Evolutionary conservation across 2,329 filamentous ascomycete species (phyloP), one percentile per base, ranked within the genome.

Genomic region (Cordyceps farinosa): DNA sequence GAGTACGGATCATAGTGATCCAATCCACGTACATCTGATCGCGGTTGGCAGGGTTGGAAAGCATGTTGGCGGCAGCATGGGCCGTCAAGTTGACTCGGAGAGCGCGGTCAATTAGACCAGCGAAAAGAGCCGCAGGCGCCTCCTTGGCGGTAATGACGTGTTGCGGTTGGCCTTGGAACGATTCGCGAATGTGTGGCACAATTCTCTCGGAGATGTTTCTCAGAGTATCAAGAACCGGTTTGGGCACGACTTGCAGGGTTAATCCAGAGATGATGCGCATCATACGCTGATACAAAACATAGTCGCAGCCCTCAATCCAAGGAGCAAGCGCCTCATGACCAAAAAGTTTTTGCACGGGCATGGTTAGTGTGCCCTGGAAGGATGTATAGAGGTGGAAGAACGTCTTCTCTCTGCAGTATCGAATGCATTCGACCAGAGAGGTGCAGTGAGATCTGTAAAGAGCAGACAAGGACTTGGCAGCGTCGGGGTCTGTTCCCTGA

Each of bases 11-110:
- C 77, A 85, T 84, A 2, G 81, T 86, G 47, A 92, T 87, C 88
- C 93, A 97, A 72, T 99, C 95, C 57, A 89, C 81, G 80, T 95
- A 97, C 95, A 99, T 98, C 71, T 95, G 90, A 67, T 95, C 92
- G 61, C 95, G 87, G 73, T 96, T 96, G 52, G 91, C 90, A 22
- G 92, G 88, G 70, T 94, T 91, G 8, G 91, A 91, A 13, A 99
- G 82, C 84, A 97, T 92, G 66, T 95, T 96, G 29, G 93, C 94
- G 1, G 94, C 92, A 1, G 95, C 93, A 72, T 98, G 94, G 2
- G 95, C 95, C 27, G 94, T 92, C 64, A 95, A 84, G 72, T 99
- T 99, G 65, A 97, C 95, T 64, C 93, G 87, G 42, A 98, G 83
- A 70, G 95, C 89, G 56, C 95, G 90, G 71, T 94, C 90, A 22